These are phyloP conservation scores for Tubosaeta sp. DNA, from an alignment of 768 basidiomycete genomes.

Conservation along the genomic window DNA sequence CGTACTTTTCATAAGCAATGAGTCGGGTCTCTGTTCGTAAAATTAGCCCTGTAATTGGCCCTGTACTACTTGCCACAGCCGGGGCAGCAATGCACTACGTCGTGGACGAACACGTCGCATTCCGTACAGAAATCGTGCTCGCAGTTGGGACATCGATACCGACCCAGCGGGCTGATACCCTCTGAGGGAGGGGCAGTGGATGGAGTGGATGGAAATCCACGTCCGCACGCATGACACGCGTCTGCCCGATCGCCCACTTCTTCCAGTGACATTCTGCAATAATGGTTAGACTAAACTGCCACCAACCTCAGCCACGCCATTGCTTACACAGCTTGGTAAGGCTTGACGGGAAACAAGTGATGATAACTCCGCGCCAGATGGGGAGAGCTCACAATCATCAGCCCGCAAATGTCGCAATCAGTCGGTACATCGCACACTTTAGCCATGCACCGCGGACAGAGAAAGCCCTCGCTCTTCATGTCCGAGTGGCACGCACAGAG, in stretches of 20 bases:
- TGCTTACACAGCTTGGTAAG: slow-evolving; percentile 77
- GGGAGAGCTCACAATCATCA: slow-evolving; percentile 98
- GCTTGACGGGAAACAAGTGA: slow-evolving; percentile 91
- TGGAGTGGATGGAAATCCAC: slow-evolving; percentile 53
- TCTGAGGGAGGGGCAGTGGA: slow-evolving; percentile 40
- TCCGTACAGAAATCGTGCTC: slow-evolving; percentile 86
- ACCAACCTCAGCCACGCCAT: neutral
- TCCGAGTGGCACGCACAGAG: slow-evolving; percentile 94
- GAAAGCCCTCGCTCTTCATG: slow-evolving; percentile 87
- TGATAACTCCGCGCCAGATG: slow-evolving; percentile 96
- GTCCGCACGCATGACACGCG: slow-evolving; percentile 76
- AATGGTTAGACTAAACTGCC: neutral
- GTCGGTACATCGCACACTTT: slow-evolving; percentile 98
- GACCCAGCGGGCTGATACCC: slow-evolving; percentile 77
- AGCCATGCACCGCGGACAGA: slow-evolving; percentile 89
- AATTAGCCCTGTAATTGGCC: no score
- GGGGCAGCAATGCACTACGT: slow-evolving; percentile 93
- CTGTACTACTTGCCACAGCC: slow-evolving; percentile 59
- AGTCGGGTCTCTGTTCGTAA: neutral
- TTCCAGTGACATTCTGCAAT: slow-evolving; percentile 37
- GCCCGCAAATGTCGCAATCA: slow-evolving; percentile 93
- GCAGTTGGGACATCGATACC: slow-evolving; percentile 90
- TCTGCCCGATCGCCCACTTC: slow-evolving; percentile 33
- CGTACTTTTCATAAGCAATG: neutral
- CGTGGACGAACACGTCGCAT: slow-evolving; percentile 95